Percentiles rank a stretch among this genome's conserved stretches.
phyloP scores from a whole-genome alignment of 129 eudicot species.

The Deinandra increscens region DNA sequence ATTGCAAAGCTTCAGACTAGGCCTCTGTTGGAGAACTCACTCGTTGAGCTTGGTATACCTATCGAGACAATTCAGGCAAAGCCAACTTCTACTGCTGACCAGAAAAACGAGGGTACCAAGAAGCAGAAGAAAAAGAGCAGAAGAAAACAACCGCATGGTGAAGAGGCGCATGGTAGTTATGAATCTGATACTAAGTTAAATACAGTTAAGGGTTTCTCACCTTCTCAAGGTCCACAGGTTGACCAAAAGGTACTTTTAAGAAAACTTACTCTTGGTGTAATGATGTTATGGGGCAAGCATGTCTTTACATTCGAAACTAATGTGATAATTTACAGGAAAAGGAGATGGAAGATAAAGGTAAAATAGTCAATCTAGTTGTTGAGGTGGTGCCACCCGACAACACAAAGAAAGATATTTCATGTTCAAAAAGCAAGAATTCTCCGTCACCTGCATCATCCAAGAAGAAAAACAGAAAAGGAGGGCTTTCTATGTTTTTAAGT shows the following conservation, averaged over 20 bases:
- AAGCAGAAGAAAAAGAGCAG: constrained; percentile 77
- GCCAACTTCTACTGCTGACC: constrained; percentile 42
- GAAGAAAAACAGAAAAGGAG: constrained; percentile 87
- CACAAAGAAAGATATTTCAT: constrained; percentile 36
- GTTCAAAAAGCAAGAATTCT: constrained; percentile 33
- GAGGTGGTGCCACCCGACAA: constrained; percentile 25
- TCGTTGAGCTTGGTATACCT: constrained; percentile 88
- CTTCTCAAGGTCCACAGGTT: constrained; percentile 38
- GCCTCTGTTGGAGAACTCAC: constrained; percentile 59
- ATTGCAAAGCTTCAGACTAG: constrained; percentile 66
- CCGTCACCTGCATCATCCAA: constrained; percentile 51
- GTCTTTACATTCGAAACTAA: neutral
- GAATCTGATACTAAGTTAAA: constrained; percentile 35
- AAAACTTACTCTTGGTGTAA: neutral
- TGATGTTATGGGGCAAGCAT: neutral
- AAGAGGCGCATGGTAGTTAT: constrained; percentile 31
- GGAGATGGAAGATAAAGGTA: constrained; percentile 34
- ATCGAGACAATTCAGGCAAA: constrained; percentile 43
- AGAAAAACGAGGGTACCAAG: constrained; percentile 51
- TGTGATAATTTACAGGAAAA: constrained; percentile 39
- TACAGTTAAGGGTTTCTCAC: constrained; percentile 38
- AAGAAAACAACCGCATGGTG: constrained; percentile 42
- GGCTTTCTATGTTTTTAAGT: constrained; percentile 88
- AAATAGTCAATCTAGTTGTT: constrained; percentile 22
- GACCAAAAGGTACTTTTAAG: constrained; percentile 44